phyloP scores from a whole-genome alignment of 1,284 basidiomycete genomes.

The Cryptococcus sp. region DNA sequence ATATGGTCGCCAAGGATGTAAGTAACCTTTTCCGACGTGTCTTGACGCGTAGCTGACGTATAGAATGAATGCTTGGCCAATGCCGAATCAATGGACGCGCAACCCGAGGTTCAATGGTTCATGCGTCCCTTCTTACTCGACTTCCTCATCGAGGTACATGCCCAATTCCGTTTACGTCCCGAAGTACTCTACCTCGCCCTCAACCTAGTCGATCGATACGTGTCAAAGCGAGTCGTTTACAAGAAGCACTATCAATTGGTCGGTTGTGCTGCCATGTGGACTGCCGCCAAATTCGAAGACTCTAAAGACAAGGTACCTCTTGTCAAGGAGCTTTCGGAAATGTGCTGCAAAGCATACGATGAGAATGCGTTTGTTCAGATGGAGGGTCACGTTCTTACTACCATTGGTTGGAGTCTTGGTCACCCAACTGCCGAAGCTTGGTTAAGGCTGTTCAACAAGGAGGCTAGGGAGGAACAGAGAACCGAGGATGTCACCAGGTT shows the following conservation, averaged over 20 bases:
- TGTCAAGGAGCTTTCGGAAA: slow-evolving; percentile 85
- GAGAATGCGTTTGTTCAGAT: slow-evolving; percentile 92
- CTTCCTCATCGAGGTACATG: slow-evolving; percentile 97
- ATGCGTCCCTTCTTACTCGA: slow-evolving; percentile 99
- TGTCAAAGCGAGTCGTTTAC: slow-evolving; percentile 96
- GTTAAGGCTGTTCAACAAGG: slow-evolving; percentile 68
- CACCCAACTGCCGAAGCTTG: slow-evolving; percentile 97
- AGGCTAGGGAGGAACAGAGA: slow-evolving; percentile 85
- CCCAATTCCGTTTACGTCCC: slow-evolving; percentile 90
- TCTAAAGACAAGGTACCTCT: slow-evolving; percentile 97
- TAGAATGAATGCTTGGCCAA: slow-evolving; percentile 82
- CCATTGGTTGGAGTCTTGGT: slow-evolving; percentile 94
- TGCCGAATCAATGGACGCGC: slow-evolving; percentile 93
- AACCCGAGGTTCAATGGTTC: slow-evolving; percentile 93
- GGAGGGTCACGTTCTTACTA: slow-evolving; percentile 94
- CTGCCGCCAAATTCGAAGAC: slow-evolving; percentile 99
- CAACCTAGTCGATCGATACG: slow-evolving; percentile 99
- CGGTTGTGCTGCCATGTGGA: slow-evolving; percentile 96
- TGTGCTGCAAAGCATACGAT: slow-evolving; percentile 93
- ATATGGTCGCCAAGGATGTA: slow-evolving; percentile 98
- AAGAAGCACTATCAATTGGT: slow-evolving; percentile 99
- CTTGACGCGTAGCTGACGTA: slow-evolving; percentile 4
- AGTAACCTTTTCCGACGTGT: slow-evolving; percentile 43
- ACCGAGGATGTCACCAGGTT: slow-evolving; percentile 94
- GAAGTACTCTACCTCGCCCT: slow-evolving; percentile 97